Conservation (phyloP, 805 yeast genomes). For the Ogataea polymorpha region DNA sequence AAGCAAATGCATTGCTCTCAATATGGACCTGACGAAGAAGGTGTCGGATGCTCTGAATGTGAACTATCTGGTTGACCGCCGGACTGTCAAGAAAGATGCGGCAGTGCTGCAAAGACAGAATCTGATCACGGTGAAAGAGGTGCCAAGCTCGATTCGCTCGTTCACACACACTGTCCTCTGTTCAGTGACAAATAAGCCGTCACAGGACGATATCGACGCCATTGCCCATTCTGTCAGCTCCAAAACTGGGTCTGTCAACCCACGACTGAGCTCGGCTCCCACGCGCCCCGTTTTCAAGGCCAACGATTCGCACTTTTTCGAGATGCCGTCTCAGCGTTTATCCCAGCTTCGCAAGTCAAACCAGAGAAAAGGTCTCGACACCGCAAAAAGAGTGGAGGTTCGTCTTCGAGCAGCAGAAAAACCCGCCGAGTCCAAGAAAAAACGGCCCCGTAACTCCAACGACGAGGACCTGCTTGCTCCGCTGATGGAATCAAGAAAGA, state of each 20-base stretch:
- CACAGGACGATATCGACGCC: conserved; percentile 10
- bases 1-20: conserved; percentile 45
- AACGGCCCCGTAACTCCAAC: not conserved
- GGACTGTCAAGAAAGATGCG: conserved; percentile 49
- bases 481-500: conserved; percentile 29
- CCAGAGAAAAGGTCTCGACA: conserved; percentile 2
- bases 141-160: conserved; percentile 10
- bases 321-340: conserved; percentile 16
- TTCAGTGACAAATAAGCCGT: conserved; percentile 15
- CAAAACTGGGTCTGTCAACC: not conserved
- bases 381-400: conserved; percentile 12
- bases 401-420: conserved; percentile 16
- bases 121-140: conserved; percentile 11
- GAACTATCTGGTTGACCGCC: conserved; percentile 44
- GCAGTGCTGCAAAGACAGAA: conserved; percentile 33
- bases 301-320: conserved; percentile 23
- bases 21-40: conserved; percentile 37
- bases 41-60: conserved; percentile 43
- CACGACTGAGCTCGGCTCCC: conserved; percentile 5
- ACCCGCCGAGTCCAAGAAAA: conserved; percentile 5
- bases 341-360: not conserved
- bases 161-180: conserved; percentile 7
- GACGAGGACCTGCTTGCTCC: conserved; percentile 27
- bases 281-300: conserved; percentile 16
- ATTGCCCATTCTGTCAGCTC: conserved; percentile 1